Evolutionary conservation across 106 monocot genomes (phyloP).

Genomic region (Hemerocallis citrina): DNA sequence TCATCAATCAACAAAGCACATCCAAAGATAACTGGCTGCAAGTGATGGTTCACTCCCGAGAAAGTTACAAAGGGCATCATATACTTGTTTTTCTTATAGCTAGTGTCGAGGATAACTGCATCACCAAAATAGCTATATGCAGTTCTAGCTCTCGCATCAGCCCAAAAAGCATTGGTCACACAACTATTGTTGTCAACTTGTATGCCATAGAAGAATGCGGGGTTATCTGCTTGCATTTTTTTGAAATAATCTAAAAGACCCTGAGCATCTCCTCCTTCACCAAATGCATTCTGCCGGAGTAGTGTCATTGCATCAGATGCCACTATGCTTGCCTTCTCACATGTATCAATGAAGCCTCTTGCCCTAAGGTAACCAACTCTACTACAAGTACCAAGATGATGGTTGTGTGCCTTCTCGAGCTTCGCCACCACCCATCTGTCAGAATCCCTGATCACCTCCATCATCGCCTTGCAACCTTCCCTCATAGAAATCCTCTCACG

Average conservation of each 20-base stretch:
- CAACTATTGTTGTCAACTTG: slow-evolving; percentile 88
- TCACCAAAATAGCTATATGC: slow-evolving; percentile 79
- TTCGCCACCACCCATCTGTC: slow-evolving; percentile 81
- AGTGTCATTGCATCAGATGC: slow-evolving; percentile 49
- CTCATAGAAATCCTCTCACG: slow-evolving; percentile 89
- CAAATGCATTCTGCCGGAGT: slow-evolving; percentile 74
- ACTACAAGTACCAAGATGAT: slow-evolving; percentile 78
- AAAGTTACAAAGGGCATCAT: slow-evolving; percentile 98
- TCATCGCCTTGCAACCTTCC: slow-evolving; percentile 95
- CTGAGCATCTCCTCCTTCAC: slow-evolving; percentile 79
- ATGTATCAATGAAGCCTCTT: slow-evolving; percentile 57
- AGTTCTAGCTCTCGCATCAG: slow-evolving; percentile 56
- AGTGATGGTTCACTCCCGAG: slow-evolving; percentile 88
- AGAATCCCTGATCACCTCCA: slow-evolving; percentile 86
- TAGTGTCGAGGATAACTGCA: slow-evolving; percentile 79
- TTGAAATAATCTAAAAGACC: slow-evolving; percentile 79
- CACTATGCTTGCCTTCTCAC: slow-evolving; percentile 43
- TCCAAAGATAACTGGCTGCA: slow-evolving; percentile 81
- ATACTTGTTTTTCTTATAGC: slow-evolving; percentile 96
- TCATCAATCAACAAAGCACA: slow-evolving; percentile 92
- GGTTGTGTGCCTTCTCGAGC: slow-evolving; percentile 87
- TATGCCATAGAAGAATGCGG: slow-evolving; percentile 72
- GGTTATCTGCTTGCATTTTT: slow-evolving; percentile 73
- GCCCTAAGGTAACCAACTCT: slow-evolving; percentile 87
- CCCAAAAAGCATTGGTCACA: slow-evolving; percentile 90